Evolutionary conservation across 202 grass and related monocot species (phyloP).

Genomic region (Zoysia matrella): DNA sequence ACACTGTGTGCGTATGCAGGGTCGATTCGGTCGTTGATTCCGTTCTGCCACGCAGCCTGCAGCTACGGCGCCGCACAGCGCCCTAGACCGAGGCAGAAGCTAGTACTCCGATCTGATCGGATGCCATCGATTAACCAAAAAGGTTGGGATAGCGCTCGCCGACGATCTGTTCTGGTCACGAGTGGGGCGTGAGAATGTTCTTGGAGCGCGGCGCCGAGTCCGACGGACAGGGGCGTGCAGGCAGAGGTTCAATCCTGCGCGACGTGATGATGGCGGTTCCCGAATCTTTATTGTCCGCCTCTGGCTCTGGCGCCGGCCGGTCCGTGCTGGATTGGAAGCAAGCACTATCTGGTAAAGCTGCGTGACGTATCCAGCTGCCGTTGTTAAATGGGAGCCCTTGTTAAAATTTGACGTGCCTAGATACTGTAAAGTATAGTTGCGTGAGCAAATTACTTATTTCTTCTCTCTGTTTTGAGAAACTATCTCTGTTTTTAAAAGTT

Average conservation of each 20-base stretch:
- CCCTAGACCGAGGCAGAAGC: constrained; percentile 10
- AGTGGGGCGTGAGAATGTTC: constrained; percentile 64
- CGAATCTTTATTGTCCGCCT: constrained; percentile 37
- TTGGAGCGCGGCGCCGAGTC: constrained; percentile 30
- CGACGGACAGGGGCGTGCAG: not conserved
- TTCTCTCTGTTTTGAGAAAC: too few relatives aligned
- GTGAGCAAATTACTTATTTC: too few relatives aligned
- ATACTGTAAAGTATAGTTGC: too few relatives aligned
- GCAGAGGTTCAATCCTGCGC: not conserved
- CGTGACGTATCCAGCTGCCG: too few relatives aligned
- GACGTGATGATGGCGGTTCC: constrained; percentile 51
- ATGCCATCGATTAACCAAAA: constrained; percentile 59
- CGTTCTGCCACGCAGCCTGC: not conserved
- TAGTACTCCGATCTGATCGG: not conserved
- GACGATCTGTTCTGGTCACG: constrained; percentile 18
- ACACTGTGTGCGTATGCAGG: not conserved
- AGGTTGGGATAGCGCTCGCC: constrained; percentile 21
- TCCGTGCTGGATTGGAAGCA: constrained; percentile 46
- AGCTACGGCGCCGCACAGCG: constrained; percentile 12
- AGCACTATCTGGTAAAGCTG: not conserved
- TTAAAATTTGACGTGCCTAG: too few relatives aligned
- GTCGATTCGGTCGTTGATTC: constrained; percentile 54
- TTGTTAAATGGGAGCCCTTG: too few relatives aligned
- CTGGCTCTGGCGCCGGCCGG: constrained; percentile 28
- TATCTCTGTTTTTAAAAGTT: too few relatives aligned